Base-by-base conservation (phyloP, 2,329 filamentous ascomycete species). In the Talaromyces funiculosus region DNA sequence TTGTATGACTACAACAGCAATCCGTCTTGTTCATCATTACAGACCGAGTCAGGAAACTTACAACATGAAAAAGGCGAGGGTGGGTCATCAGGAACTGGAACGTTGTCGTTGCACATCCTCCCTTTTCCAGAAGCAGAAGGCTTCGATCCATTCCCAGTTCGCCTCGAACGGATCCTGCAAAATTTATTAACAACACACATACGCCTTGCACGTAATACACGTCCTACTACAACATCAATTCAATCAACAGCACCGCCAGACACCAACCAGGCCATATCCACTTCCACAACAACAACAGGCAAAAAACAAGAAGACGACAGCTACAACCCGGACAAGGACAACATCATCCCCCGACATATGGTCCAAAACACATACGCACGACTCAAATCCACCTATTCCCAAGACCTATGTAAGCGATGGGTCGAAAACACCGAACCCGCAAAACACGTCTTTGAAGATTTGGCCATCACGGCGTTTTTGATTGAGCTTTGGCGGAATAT, bases 401-500 rank as follows among this genome's bases (percentile, higher is more conserved):
- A 84, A 20, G 69, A 75, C 1, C 77, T 99, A 12, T 87, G 92
- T 14, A 75, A 84, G n/a, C 78, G 75, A 1, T 99, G 93, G 94
- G 86, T 86, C 14, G 94, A 97, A 77, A 83, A 83, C 56, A 97
- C 92, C 0, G 92, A 96, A 70, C 90, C 92, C 0, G 80, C 80
- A 16, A 99, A 97, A 73, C 92, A 97, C 70, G 91, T 97, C 2
- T 97, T 97, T 73, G 94, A 99, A 72, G 93, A 97, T 71, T 77
- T 99, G 20, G 84, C 86, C 3, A 97, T 99, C 64, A 90, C 93
- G 0, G 90, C 93, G 0, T 99, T 97, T 68, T 78, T 97, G 56
- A 90, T 97, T 26, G 92, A 97, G 77, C 78, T 97, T 2, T 99
- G 94, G 94, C 77, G 79, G 12, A 85, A 88, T 61, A 93, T 96